Evolutionary conservation across 2,329 filamentous ascomycete genomes (phyloP).

Genomic region (Aspergillus novoparasiticus): DNA sequence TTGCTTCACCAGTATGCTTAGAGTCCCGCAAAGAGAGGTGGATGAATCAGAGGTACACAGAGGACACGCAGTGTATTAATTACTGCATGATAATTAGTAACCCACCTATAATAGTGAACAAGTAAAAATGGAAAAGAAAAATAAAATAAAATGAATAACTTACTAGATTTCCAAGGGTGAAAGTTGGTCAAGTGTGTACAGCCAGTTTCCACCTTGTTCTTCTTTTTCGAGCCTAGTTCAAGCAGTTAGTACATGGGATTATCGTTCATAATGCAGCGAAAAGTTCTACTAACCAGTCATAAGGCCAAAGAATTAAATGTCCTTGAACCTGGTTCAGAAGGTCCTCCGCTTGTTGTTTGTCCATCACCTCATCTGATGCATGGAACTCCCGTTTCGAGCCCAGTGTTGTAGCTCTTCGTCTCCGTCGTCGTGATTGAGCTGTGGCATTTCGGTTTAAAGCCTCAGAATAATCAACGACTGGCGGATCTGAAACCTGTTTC

Average conservation of each 20-base stretch:
- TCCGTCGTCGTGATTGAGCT: slow-evolving; percentile 38
- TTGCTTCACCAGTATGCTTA: neutral
- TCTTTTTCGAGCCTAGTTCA: slow-evolving; percentile 71
- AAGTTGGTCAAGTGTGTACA: slow-evolving; percentile 94
- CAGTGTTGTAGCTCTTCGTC: slow-evolving; percentile 49
- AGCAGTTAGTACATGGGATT: slow-evolving; percentile 15
- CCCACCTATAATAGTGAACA: neutral
- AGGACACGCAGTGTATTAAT: slow-evolving; percentile 25
- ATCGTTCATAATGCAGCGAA: neutral
- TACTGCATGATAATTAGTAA: slow-evolving; percentile 29
- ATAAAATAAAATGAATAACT: slow-evolving; percentile 18
- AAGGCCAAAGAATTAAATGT: slow-evolving; percentile 86
- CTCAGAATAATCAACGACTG: slow-evolving; percentile 43
- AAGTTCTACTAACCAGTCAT: slow-evolving; percentile 70
- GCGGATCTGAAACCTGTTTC: slow-evolving; percentile 32
- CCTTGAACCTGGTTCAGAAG: slow-evolving; percentile 82
- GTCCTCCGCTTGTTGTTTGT: slow-evolving; percentile 75
- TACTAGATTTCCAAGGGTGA: slow-evolving; percentile 93
- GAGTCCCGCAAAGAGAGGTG: neutral
- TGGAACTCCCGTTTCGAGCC: slow-evolving; percentile 51
- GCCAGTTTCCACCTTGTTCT: slow-evolving; percentile 91
- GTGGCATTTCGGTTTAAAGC: slow-evolving; percentile 42
- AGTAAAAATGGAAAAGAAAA: no score
- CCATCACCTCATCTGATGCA: slow-evolving; percentile 73
- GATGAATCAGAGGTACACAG: neutral